Evolutionary conservation across 2,329 filamentous ascomycete species (phyloP).

Genomic region (Paraphoma sp.): DNA sequence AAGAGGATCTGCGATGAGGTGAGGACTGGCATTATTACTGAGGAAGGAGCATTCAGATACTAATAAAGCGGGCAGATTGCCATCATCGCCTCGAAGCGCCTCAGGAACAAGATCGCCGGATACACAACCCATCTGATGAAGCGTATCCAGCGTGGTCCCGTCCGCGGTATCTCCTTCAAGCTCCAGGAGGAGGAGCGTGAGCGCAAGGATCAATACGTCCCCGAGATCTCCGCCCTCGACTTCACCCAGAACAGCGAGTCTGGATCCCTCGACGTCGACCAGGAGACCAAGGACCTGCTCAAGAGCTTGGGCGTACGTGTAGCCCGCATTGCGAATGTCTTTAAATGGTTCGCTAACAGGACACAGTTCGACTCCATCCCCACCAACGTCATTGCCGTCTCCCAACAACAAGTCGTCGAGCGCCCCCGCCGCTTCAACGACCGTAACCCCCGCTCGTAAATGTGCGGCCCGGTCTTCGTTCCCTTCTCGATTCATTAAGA

Average conservation of each 20-base stretch:
- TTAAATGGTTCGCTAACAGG: not conserved
- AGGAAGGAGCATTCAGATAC: not conserved
- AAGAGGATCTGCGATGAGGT: constrained; percentile 98
- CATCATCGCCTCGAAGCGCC: constrained; percentile 98
- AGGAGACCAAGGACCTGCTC: constrained; percentile 99
- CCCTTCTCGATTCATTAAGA: constrained; percentile 43
- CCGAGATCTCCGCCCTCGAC: constrained; percentile 98
- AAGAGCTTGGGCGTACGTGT: constrained; percentile 96
- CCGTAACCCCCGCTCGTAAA: constrained; percentile 55
- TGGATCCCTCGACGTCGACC: constrained; percentile 93
- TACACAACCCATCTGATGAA: constrained; percentile 95
- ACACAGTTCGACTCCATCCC: constrained; percentile 92
- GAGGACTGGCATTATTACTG: constrained; percentile 3
- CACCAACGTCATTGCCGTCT: constrained; percentile 91
- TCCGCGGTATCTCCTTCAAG: constrained; percentile 99
- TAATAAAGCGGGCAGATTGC: constrained; percentile 63
- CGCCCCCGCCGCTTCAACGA: constrained; percentile 81
- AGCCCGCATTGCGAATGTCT: not conserved
- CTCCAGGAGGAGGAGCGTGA: constrained; percentile 99
- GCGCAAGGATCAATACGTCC: constrained; percentile 99
- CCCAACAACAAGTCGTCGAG: constrained; percentile 86
- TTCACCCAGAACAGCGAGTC: constrained; percentile 93
- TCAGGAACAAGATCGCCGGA: constrained; percentile 92
- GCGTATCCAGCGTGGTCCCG: constrained; percentile 98
- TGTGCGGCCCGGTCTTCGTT: constrained; percentile 57